Percentiles rank a stretch among this genome's conserved stretches.
Evolutionary conservation across 1,139 yeast species (phyloP).

Genomic region (Candida sp.): DNA sequence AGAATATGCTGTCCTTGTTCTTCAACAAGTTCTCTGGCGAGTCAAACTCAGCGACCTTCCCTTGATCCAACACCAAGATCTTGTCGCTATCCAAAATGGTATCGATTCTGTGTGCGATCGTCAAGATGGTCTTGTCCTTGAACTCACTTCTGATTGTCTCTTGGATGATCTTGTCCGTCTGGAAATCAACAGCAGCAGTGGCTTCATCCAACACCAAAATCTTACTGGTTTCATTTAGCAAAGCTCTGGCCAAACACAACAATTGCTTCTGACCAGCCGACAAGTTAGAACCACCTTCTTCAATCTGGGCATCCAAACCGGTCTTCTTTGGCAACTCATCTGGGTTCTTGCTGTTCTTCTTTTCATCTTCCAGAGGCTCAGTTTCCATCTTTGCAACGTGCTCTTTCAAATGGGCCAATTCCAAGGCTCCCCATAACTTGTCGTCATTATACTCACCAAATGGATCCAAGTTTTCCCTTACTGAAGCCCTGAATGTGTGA

Average conservation of each 20-base stretch:
- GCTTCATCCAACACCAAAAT: constrained; percentile 83
- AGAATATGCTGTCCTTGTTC: constrained; percentile 27
- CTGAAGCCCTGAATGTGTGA: constrained; percentile 65
- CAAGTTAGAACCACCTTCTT: constrained; percentile 76
- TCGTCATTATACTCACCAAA: constrained; percentile 52
- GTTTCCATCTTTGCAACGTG: constrained; percentile 40
- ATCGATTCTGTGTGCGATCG: constrained; percentile 85
- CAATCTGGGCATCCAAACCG: constrained; percentile 48
- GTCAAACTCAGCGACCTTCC: constrained; percentile 74
- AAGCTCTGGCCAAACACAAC: constrained; percentile 76
- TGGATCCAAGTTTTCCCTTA: constrained; percentile 68
- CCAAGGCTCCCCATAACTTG: constrained; percentile 58
- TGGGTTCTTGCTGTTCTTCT: constrained; percentile 22
- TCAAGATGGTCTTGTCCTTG: constrained; percentile 68
- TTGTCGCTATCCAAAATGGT: constrained; percentile 83
- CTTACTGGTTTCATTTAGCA: constrained; percentile 58
- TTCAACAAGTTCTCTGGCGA: constrained; percentile 35
- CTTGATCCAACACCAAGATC: constrained; percentile 71
- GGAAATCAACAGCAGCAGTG: constrained; percentile 85
- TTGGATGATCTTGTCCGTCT: constrained; percentile 78
- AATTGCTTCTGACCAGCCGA: constrained; percentile 83
- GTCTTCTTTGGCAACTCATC: constrained; percentile 26
- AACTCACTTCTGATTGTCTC: constrained; percentile 72
- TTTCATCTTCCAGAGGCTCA: constrained; percentile 23
- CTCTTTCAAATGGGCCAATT: constrained; percentile 55